phyloP scores from a whole-genome alignment of 148 eudicot species.

The Salicornia ramosissima region DNA sequence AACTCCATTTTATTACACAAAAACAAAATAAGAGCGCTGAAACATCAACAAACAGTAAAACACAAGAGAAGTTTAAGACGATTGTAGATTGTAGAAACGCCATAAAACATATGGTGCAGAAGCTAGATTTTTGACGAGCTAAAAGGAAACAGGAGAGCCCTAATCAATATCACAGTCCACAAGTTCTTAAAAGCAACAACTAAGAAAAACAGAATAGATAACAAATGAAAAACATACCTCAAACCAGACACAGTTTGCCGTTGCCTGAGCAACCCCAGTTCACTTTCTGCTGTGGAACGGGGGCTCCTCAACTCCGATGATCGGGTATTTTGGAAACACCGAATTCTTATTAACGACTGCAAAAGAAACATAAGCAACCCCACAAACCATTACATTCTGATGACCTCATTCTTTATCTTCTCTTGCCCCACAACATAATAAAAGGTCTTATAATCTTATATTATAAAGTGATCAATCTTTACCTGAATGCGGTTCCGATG shows the following conservation, averaged over 20 bases:
- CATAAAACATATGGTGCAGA: neutral
- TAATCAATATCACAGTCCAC: too few species aligned
- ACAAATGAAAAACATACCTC: constrained; percentile 38
- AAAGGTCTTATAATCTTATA: too few species aligned
- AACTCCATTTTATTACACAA: neutral
- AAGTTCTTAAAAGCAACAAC: neutral
- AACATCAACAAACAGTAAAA: neutral
- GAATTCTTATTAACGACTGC: constrained; percentile 69
- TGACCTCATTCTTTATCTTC: neutral
- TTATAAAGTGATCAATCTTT: constrained; percentile 12
- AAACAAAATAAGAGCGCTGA: neutral
- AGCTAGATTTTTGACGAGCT: neutral
- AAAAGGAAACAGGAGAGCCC: neutral
- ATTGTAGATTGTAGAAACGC: neutral
- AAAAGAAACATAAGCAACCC: constrained; percentile 8
- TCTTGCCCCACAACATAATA: neutral
- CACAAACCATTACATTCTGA: neutral
- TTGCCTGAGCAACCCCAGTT: constrained; percentile 69
- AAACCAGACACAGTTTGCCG: constrained; percentile 67
- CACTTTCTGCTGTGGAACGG: constrained; percentile 57
- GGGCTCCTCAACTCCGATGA: constrained; percentile 42
- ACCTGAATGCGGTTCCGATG: constrained; percentile 92
- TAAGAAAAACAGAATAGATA: neutral
- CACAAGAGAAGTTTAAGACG: neutral
- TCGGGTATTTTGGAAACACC: constrained; percentile 55